These are phyloP conservation scores for Epichloe baconii DNA, from an alignment of 2,329 filamentous ascomycete genomes.

Conservation along the genomic window DNA sequence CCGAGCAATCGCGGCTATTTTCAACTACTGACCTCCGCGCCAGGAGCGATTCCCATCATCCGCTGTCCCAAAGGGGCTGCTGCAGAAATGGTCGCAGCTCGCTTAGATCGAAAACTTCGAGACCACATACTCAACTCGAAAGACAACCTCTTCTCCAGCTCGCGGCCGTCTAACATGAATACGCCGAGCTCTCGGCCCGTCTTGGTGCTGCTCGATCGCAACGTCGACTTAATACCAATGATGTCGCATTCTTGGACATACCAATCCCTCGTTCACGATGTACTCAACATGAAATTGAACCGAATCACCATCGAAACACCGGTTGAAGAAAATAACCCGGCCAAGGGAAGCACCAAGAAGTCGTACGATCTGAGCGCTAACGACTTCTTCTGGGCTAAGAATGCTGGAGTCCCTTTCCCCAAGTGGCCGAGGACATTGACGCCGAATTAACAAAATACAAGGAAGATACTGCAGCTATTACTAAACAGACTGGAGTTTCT, in stretches of 20 bases:
- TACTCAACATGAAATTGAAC: slow-evolving; percentile 55
- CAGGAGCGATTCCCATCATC: slow-evolving; percentile 87
- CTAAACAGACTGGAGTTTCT: slow-evolving; percentile 84
- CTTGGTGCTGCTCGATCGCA: slow-evolving; percentile 85
- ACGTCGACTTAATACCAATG: slow-evolving; percentile 94
- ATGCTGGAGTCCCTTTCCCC: slow-evolving; percentile 80
- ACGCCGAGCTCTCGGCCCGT: slow-evolving; percentile 71
- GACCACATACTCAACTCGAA: slow-evolving; percentile 97
- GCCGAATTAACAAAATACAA: slow-evolving; percentile 88
- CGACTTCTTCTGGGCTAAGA: slow-evolving; percentile 95
- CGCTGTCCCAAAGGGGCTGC: slow-evolving; percentile 85
- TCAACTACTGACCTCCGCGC: not conserved
- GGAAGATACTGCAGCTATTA: slow-evolving; percentile 87
- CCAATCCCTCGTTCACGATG: slow-evolving; percentile 66
- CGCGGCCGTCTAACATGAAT: slow-evolving; percentile 43
- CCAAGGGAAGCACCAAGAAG: slow-evolving; percentile 69
- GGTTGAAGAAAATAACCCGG: slow-evolving; percentile 61
- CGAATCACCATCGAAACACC: slow-evolving; percentile 85
- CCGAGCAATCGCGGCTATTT: not conserved
- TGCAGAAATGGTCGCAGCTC: slow-evolving; percentile 86
- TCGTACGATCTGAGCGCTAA: slow-evolving; percentile 79
- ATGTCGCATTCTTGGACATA: slow-evolving; percentile 83
- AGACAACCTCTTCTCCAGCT: slow-evolving; percentile 80
- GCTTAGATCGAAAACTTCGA: slow-evolving; percentile 86
- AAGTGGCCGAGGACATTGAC: slow-evolving; percentile 94